These are phyloP conservation scores for Dictyostelium discoideum DNA, from an alignment of 78 protist species.

Conservation along the genomic window dicty_2.7 NC_007090.3:5412001-5412500, in stretches of 20 bases:
- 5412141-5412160: background rate
- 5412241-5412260: background rate
- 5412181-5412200: background rate
- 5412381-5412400: conserved; percentile 14
- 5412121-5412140: background rate
- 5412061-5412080: conserved; percentile 16
- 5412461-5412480: conserved; percentile 9
- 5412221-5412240: background rate
- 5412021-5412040: conserved; percentile 51
- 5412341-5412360: background rate
- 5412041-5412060: conserved; percentile 34
- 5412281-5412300: background rate
- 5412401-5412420: conserved; percentile 42
- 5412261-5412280: background rate
- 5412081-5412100: background rate
- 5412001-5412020: conserved; percentile 12
- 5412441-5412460: conserved; percentile 44
- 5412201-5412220: background rate
- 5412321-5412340: background rate
- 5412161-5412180: background rate
- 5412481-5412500: conserved; percentile 62
- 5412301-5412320: background rate
- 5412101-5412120: conserved; percentile 35
- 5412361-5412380: background rate
- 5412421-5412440: conserved; percentile 12